Base-by-base conservation (phyloP, 345 rosid species). In the Eucalyptus marginata region DNA sequence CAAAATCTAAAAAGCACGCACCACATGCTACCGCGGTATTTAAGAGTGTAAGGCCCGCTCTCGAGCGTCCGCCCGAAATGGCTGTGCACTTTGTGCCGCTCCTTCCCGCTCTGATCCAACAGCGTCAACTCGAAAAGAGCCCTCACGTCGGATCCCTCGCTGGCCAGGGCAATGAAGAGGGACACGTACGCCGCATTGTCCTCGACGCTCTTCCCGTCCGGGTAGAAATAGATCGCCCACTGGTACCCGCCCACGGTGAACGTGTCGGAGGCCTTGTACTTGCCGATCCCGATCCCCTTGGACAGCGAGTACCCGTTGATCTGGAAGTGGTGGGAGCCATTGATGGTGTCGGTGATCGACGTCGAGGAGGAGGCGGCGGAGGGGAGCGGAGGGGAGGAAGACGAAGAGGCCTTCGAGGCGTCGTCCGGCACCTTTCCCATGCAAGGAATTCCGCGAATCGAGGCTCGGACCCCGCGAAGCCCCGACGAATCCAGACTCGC, bases 21-120 rank as follows among this genome's bases (percentile, higher is more conserved):
- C 98, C 98, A 96, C 98, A 96, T 95, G 93, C 97, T 95, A 86
- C 96, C 95, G 18, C 96, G 95, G 89, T 94, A 93, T 89, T 93
- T 95, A 25, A 95, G 95, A 33, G 94, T 93, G 89, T 95, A 96
- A 1, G 98, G 98, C 58, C 97, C 96, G 33, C 94, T 91, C 90
- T 96, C 97, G 17, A 94, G 96, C 85, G 95, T 88, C 90, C 97
- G 93, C 62, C 97, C 96, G 31, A 96, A 96, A 94, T 96, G 98
- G 94, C 92, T 94, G 88, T 95, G 97, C 89, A 96, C 95, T 92
- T 94, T 96, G 88, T 94, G 97, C 52, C 93, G 89, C 91, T 90
- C 98, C 89, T 92, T 95, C 56, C 96, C 96, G 88, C 98, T 96
- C 91, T 95, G 98, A 93, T 96, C 98, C 92, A 94, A 87, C 89